A percentile compares a stretch with the other conserved stretches of the same genome.
These are phyloP conservation scores for Chaetomium olivaceum DNA, from an alignment of 2,329 filamentous ascomycete genomes.

Conservation along the genomic window DNA sequence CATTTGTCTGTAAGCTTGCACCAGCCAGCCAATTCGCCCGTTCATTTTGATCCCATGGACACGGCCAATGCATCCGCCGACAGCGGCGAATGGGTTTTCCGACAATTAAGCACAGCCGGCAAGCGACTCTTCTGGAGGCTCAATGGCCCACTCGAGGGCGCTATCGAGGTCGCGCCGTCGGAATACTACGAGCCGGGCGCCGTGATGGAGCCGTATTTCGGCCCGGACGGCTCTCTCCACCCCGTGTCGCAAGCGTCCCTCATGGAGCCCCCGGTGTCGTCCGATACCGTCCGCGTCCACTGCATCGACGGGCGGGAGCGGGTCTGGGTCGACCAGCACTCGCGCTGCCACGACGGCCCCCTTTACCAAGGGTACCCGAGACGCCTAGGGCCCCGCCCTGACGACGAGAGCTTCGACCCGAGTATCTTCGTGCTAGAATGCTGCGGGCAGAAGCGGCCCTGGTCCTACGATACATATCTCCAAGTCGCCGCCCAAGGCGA, in stretches of 20 bases:
- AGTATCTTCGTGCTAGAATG: not conserved
- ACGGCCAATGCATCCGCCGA: constrained; percentile 8
- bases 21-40: no score
- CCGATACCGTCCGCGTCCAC: not conserved
- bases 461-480: not conserved
- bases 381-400: constrained; percentile 12
- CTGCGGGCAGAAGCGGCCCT: not conserved
- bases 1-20: no score
- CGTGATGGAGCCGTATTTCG: constrained; percentile 14
- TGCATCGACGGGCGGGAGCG: constrained; percentile 6
- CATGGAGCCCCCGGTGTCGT: constrained; percentile 7
- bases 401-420: constrained; percentile 10
- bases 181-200: constrained; percentile 13
- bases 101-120: not conserved
- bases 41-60: no score
- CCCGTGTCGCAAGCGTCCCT: constrained; percentile 12
- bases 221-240: constrained; percentile 13
- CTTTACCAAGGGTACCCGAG: not conserved
- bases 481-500: not conserved
- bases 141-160: constrained; percentile 14
- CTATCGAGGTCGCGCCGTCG: constrained; percentile 14
- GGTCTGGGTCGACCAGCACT: constrained; percentile 1
- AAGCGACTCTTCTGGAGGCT: constrained; percentile 17
- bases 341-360: not conserved
- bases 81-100: constrained; percentile 5